These are phyloP conservation scores for Didymosphaeria variabile DNA, from an alignment of 2,329 filamentous ascomycete species.

Conservation along the genomic window DNA sequence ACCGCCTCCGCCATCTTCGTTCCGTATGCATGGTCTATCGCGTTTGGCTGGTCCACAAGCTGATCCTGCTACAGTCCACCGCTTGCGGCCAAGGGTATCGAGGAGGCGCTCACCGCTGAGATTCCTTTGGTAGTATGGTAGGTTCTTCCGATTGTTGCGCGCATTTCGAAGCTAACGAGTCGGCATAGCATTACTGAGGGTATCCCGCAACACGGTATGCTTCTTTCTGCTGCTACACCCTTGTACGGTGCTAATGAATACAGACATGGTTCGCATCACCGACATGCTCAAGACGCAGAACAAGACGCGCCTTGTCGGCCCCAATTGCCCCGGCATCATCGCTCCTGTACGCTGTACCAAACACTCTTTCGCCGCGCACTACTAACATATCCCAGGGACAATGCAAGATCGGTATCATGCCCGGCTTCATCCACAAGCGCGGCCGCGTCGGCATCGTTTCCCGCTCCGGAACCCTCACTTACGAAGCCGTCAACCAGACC, in stretches of 20 bases:
- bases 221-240: background rate
- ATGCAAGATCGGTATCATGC: constrained; percentile 99
- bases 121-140: constrained; percentile 91
- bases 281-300: constrained; percentile 96
- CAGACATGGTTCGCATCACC: constrained; percentile 99
- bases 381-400: constrained; percentile 69
- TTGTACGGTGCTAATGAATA: constrained; percentile 27
- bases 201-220: constrained; percentile 91
- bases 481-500: constrained; percentile 99
- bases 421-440: constrained; percentile 99
- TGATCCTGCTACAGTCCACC: constrained; percentile 71
- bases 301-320: constrained; percentile 96
- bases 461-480: constrained; percentile 96
- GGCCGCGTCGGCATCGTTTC: constrained; percentile 98
- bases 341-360: constrained; percentile 63
- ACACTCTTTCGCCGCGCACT: background rate
- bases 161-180: constrained; percentile 36
- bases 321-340: constrained; percentile 98
- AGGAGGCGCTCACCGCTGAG: constrained; percentile 94
- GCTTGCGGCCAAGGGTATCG: constrained; percentile 91
- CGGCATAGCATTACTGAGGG: constrained; percentile 83
- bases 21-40: constrained; percentile 66
- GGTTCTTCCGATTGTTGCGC: constrained; percentile 31
- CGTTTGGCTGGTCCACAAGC: constrained; percentile 14
- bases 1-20: constrained; percentile 96